Evolutionary conservation across 2,329 filamentous ascomycete genomes (phyloP), one percentile per base, ranked within the genome.

Genomic region (Colletotrichum sp.): DNA sequence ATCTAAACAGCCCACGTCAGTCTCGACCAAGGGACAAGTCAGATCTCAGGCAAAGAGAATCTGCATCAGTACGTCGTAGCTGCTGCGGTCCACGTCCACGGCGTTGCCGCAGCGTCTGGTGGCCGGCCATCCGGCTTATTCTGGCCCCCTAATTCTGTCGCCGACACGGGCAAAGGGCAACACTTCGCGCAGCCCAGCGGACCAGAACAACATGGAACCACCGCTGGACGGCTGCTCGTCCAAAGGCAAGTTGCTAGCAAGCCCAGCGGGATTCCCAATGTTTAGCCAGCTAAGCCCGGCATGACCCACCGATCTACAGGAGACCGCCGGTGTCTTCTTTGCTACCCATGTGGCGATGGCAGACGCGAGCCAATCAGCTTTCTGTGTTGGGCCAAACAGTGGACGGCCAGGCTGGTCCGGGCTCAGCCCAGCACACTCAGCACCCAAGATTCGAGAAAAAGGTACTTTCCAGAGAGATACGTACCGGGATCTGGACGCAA

Each of bases 291-390:
- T 72, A 62, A 71, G 62, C 68, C 63, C 55, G 71, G 62, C 34
- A 51, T 34, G 65, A 69, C 69, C 72, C 72, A 74, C 70, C 36
- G 72, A 74, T 74, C 72, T 73, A 55, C 72, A 73, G 72, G 64
- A 73, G 58, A 69, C 36, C 68, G 51, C 34, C 36, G 54, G 34
- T 55, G 55, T 59, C 67, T 70, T 58, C 34, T 66, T 63, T 36
- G 54, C 64, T 61, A 69, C 36, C 66, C 66, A 58, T 73, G 72
- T 74, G 69, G 63, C 72, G 69, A 74, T 65, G 58, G 31, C 16
- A 16, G 11, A 59, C 18, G 18, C 61, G 43, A 38, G 16, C 72
- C 55, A 74, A 74, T 74, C n/a, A 47, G 21, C 33, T 34, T 5
- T 24, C 36, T 31, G 13, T 18, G 11, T 7, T 31, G 7, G 6